phyloP scores from a whole-genome alignment of 2,329 filamentous ascomycete species.

The Hymenoscyphus fructigenus region DNA sequence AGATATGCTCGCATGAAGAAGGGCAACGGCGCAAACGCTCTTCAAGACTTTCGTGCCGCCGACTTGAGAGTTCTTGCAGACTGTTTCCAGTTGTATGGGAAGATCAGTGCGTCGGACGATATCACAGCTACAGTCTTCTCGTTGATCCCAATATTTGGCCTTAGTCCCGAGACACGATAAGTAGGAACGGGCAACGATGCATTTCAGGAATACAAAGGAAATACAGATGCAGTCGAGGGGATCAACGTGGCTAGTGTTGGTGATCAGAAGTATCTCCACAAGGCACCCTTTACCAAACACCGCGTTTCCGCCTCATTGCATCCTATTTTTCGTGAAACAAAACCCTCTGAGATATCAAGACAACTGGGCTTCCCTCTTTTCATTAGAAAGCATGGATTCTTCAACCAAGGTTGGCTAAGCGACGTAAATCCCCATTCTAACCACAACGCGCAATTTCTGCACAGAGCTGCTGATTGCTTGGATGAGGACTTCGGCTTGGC shows the following conservation, averaged over 20 bases:
- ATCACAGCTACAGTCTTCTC: background rate
- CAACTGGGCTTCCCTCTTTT: constrained; percentile 10
- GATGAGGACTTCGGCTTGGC: background rate
- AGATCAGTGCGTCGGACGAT: background rate
- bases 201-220: background rate
- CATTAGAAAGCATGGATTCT: constrained; percentile 1
- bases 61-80: background rate
- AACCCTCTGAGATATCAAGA: constrained; percentile 8
- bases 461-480: background rate
- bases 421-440: background rate
- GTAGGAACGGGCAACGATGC: background rate
- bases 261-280: background rate
- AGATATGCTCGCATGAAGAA: background rate
- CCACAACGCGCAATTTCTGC: background rate
- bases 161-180: background rate
- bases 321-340: background rate
- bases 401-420: background rate
- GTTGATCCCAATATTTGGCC: background rate
- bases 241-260: background rate
- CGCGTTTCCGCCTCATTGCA: background rate
- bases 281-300: background rate
- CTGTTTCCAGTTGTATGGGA: background rate
- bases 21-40: background rate
- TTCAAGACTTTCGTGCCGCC: background rate
- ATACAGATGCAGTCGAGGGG: background rate